phyloP scores from a whole-genome alignment of 2,329 filamentous ascomycete species.

The Peltaster fructicola region DNA sequence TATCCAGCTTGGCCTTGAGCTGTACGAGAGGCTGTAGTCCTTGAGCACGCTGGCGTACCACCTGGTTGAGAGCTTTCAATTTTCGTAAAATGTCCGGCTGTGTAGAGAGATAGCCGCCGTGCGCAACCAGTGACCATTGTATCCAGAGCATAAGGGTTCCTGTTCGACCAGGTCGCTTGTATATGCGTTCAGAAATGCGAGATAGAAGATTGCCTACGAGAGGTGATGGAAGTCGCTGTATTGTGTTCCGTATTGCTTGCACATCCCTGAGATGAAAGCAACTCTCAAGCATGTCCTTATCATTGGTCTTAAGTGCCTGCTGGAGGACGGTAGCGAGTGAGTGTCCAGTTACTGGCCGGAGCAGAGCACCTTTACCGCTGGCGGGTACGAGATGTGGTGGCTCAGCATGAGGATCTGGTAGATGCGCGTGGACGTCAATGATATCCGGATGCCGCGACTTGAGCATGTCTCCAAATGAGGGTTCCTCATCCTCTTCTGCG shows the following conservation, averaged over 20 bases:
- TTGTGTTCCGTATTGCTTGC: conserved; percentile 65
- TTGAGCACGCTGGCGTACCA: conserved; percentile 70
- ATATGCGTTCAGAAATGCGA: conserved; percentile 71
- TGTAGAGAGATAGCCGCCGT: conserved; percentile 77
- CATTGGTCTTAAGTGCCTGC: conserved; percentile 83
- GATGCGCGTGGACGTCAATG: conserved; percentile 54
- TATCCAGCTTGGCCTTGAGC: conserved; percentile 87
- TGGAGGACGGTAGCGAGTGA: conserved; percentile 85
- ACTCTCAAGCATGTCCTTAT: conserved; percentile 74
- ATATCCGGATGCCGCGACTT: conserved; percentile 50
- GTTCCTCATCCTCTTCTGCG: conserved; percentile 22
- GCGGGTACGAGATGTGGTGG: conserved; percentile 27
- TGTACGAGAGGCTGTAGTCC: conserved; percentile 68
- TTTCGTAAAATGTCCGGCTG: conserved; percentile 69
- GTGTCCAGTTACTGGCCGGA: conserved; percentile 51
- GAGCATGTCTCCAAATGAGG: conserved; percentile 77
- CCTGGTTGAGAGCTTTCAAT: conserved; percentile 63
- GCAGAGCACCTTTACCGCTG: conserved; percentile 30
- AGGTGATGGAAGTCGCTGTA: conserved; percentile 73
- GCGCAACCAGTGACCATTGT: conserved; percentile 81
- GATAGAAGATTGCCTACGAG: conserved; percentile 64
- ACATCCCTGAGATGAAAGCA: conserved; percentile 70
- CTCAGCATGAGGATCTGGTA: conserved; percentile 25
- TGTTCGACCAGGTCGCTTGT: conserved; percentile 73
- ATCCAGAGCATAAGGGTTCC: conserved; percentile 89